A percentile compares a stretch with the other conserved stretches of the same genome.
Conservation (phyloP, 352 stramenopile species). For the Pythium myriotylum region DNA sequence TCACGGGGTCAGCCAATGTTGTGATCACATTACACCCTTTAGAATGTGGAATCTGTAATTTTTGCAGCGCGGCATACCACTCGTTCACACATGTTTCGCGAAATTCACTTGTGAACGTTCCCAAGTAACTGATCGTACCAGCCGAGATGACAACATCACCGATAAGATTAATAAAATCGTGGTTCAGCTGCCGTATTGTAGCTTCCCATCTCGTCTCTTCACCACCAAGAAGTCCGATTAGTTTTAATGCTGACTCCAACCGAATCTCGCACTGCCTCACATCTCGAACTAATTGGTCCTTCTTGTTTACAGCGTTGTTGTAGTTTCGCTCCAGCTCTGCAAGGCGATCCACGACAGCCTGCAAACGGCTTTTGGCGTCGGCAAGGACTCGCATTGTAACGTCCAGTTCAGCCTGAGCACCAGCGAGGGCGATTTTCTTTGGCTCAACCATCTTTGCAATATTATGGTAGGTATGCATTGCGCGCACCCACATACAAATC, state of each 20-base stretch:
- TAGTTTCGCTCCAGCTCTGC: slow-evolving; percentile 91
- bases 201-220: slow-evolving; percentile 90
- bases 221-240: slow-evolving; percentile 89
- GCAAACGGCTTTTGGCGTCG: slow-evolving; percentile 80
- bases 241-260: slow-evolving; percentile 88
- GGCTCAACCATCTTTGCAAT: slow-evolving; percentile 92
- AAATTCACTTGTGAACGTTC: slow-evolving; percentile 94
- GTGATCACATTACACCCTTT: slow-evolving; percentile 84
- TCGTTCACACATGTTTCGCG: slow-evolving; percentile 78
- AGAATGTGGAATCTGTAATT: slow-evolving; percentile 81
- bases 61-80: slow-evolving; percentile 83
- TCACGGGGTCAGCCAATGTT: slow-evolving; percentile 90
- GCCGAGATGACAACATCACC: slow-evolving; percentile 92
- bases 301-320: slow-evolving; percentile 86
- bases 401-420: slow-evolving; percentile 85
- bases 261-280: slow-evolving; percentile 85
- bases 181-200: slow-evolving; percentile 79
- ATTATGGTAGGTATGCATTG: slow-evolving; percentile 94
- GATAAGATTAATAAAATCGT: slow-evolving; percentile 87
- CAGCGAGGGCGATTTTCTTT: slow-evolving; percentile 87
- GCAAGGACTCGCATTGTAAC: slow-evolving; percentile 86
- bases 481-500: slow-evolving; percentile 94
- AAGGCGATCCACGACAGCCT: slow-evolving; percentile 87
- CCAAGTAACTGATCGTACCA: slow-evolving; percentile 92
- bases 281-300: slow-evolving; percentile 80